Evolutionary conservation across 306 rosid genomes (phyloP).

Genomic region (Albizia julibrissin): DNA sequence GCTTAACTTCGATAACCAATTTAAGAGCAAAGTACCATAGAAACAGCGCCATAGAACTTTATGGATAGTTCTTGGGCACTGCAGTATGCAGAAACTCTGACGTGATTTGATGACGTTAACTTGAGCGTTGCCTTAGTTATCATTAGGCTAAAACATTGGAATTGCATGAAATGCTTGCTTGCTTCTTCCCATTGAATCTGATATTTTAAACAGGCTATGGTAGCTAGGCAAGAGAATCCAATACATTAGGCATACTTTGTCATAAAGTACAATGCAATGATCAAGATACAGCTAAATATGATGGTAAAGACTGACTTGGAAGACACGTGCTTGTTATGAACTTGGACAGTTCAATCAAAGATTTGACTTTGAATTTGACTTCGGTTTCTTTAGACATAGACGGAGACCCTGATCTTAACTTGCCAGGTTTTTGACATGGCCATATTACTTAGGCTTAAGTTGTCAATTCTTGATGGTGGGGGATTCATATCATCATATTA

Average conservation of each 20-base stretch:
- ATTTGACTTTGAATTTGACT: conserved; percentile 1
- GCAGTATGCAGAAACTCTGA: not conserved
- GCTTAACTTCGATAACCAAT: not conserved
- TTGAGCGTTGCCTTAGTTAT: not conserved
- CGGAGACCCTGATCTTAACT: not conserved
- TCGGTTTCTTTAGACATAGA: not conserved
- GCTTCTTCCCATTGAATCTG: not conserved
- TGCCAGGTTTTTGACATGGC: not conserved
- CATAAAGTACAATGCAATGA: not conserved
- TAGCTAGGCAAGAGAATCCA: not conserved
- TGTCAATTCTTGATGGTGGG: not conserved
- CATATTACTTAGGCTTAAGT: not conserved
- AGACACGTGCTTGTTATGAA: not conserved
- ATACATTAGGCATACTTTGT: not conserved
- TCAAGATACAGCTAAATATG: not conserved
- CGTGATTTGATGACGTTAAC: not conserved
- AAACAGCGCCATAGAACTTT: not conserved
- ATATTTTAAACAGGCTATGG: not conserved
- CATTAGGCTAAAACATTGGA: not conserved
- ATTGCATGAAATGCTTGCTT: not conserved
- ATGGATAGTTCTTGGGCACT: not conserved
- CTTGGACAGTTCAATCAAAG: not conserved
- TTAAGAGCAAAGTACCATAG: not conserved
- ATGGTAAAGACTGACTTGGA: not conserved
- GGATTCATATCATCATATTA: not conserved